Percentiles rank a stretch among this genome's conserved stretches.
Evolutionary conservation across 805 yeast genomes (phyloP).

Genomic region (Suhomyces kilbournensis): DNA sequence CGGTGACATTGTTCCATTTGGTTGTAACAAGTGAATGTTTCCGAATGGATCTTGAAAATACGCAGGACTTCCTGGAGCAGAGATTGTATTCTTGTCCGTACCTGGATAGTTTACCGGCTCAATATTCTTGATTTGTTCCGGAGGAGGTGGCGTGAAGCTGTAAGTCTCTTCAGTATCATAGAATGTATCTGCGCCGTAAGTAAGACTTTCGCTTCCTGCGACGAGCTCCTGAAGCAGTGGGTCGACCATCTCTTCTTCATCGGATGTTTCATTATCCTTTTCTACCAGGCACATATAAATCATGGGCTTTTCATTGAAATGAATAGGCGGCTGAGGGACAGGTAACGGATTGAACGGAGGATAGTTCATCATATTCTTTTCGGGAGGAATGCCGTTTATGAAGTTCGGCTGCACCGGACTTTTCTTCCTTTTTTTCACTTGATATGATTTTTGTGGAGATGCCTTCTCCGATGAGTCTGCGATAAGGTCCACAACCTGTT

Average conservation of each 20-base stretch:
- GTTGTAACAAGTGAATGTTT: constrained; percentile 10
- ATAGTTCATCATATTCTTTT: constrained; percentile 23
- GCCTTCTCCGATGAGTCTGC: not conserved
- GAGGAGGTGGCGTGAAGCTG: not conserved
- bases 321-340: constrained; percentile 12
- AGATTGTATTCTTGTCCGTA: not conserved
- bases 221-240: constrained; percentile 12
- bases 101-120: not conserved
- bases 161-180: not conserved
- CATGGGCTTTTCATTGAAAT: constrained; percentile 2
- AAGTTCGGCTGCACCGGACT: constrained; percentile 9
- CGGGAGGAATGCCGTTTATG: constrained; percentile 18
- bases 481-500: not conserved
- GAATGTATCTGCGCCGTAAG: constrained; percentile 5
- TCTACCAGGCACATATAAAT: not conserved
- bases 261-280: not conserved
- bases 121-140: not conserved
- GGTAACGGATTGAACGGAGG: constrained; percentile 24
- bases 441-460: not conserved
- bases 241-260: constrained; percentile 6
- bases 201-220: constrained; percentile 15
- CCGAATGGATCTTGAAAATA: constrained; percentile 8
- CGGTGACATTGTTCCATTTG: constrained; percentile 9
- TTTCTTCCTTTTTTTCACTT: constrained; percentile 2
- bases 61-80: not conserved